A percentile compares a stretch with the other conserved stretches of the same genome.
These are phyloP conservation scores for Sisymbrium altissimum DNA, from an alignment of 345 rosid species.

Conservation along the genomic window DNA sequence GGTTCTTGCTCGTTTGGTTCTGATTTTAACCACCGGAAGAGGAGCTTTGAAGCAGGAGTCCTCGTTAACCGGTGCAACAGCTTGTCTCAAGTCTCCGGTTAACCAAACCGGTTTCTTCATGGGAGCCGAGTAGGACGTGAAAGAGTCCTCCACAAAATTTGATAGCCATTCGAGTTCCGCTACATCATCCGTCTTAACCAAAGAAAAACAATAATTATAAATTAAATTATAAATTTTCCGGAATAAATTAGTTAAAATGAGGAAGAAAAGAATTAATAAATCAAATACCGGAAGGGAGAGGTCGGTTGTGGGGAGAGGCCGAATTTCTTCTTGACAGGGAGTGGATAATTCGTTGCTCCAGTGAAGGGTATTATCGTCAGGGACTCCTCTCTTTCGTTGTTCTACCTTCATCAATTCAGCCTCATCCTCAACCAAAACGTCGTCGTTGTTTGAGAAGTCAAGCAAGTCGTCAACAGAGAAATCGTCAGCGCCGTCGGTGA, in stretches of 20 bases:
- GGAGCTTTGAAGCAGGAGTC: slow-evolving; percentile 13
- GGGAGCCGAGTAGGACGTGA: slow-evolving; percentile 38
- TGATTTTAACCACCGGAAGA: slow-evolving; percentile 60
- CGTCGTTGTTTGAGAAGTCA: slow-evolving; percentile 74
- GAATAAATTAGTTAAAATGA: no score
- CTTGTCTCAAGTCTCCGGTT: slow-evolving; percentile 20
- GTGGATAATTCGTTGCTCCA: neutral
- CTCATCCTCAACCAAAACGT: slow-evolving; percentile 36
- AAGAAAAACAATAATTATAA: no score
- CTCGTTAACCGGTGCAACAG: slow-evolving; percentile 19
- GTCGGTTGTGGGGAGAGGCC: slow-evolving; percentile 45
- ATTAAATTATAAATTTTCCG: no score
- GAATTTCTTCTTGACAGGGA: slow-evolving; percentile 30
- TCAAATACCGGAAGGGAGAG: slow-evolving; percentile 56
- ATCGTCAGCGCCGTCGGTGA: slow-evolving; percentile 56
- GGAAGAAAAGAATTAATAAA: no score
- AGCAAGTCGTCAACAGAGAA: slow-evolving; percentile 69
- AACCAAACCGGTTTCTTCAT: slow-evolving; percentile 33
- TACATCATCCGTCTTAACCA: slow-evolving; percentile 60
- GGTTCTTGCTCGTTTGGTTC: slow-evolving; percentile 66
- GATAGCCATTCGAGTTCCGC: slow-evolving; percentile 83
- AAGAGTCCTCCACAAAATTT: slow-evolving; percentile 83
- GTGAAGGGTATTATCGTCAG: slow-evolving; percentile 20
- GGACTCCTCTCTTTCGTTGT: slow-evolving; percentile 18
- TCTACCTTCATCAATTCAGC: no score